A percentile compares a stretch with the other conserved stretches of the same genome.
Conservation (phyloP, 192 early-diverging fungal genomes). For the Entrophospora sp. region DNA sequence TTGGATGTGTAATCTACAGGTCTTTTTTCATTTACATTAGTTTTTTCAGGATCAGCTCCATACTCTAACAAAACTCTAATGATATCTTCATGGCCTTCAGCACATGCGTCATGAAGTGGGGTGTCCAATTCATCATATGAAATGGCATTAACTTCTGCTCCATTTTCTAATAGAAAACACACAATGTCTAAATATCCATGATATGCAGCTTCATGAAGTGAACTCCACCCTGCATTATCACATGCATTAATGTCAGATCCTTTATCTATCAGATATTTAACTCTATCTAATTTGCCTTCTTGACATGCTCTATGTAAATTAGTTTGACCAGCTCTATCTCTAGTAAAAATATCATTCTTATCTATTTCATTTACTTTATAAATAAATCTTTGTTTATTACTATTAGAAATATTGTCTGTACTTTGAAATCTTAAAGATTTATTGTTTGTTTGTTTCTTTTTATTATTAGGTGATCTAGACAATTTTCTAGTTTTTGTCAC, state of each 20-base stretch:
- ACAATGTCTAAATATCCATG: slow-evolving; percentile 39
- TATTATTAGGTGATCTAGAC: too few relatives aligned
- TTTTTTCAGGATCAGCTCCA: slow-evolving; percentile 37
- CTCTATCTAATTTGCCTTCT: slow-evolving; percentile 42
- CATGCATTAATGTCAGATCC: slow-evolving; percentile 60
- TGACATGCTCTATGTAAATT: slow-evolving; percentile 39
- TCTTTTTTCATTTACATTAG: slow-evolving; percentile 43
- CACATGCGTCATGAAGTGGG: slow-evolving; percentile 57
- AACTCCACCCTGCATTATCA: slow-evolving; percentile 59
- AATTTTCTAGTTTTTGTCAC: too few relatives aligned
- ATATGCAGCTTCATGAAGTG: slow-evolving; percentile 46
- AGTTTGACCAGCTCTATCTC: slow-evolving; percentile 35
- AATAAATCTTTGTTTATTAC: too few relatives aligned
- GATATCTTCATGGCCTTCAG: slow-evolving; percentile 41
- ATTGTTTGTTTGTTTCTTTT: too few relatives aligned
- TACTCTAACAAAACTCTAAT: slow-evolving; percentile 36
- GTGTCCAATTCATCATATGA: slow-evolving; percentile 49
- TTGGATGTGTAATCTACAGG: slow-evolving; percentile 40
- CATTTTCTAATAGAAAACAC: slow-evolving; percentile 39
- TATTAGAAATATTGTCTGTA: too few relatives aligned
- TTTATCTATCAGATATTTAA: slow-evolving; percentile 39
- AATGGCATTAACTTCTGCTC: slow-evolving; percentile 48
- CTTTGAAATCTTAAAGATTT: too few relatives aligned
- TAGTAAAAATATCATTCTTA: slow-evolving; percentile 11
- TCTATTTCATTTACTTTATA: slow-evolving; percentile 8